Evolutionary conservation across 2,329 filamentous ascomycete genomes (phyloP).

Genomic region (Alternaria arbusti): DNA sequence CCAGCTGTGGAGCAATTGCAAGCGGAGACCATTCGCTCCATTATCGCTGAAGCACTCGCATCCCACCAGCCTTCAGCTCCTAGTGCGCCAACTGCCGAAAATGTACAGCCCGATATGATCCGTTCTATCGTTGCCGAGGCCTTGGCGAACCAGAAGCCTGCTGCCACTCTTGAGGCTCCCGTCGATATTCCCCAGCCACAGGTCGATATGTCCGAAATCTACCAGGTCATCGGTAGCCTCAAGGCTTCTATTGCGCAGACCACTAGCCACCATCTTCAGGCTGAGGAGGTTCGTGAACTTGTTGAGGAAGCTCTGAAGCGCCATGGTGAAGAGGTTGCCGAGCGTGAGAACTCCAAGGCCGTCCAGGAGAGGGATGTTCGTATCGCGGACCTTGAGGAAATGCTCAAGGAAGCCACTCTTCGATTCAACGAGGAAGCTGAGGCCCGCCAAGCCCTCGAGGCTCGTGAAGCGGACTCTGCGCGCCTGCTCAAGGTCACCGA

Average conservation of each 20-base stretch:
- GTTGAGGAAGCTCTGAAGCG: slow-evolving; percentile 47
- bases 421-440: slow-evolving; percentile 51
- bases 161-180: slow-evolving; percentile 36
- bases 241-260: slow-evolving; percentile 56
- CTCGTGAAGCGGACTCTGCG: slow-evolving; percentile 52
- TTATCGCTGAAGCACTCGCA: slow-evolving; percentile 36
- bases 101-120: slow-evolving; percentile 43
- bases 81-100: slow-evolving; percentile 26
- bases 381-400: slow-evolving; percentile 45
- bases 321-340: slow-evolving; percentile 38
- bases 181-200: slow-evolving; percentile 45
- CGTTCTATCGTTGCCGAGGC: slow-evolving; percentile 45
- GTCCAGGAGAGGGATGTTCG: slow-evolving; percentile 42
- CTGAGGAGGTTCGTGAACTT: slow-evolving; percentile 51
- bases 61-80: slow-evolving; percentile 29
- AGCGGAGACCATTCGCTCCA: slow-evolving; percentile 34
- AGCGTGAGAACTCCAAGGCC: slow-evolving; percentile 38
- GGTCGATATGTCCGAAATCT: slow-evolving; percentile 52
- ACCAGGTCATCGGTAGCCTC: slow-evolving; percentile 56
- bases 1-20: slow-evolving; percentile 24
- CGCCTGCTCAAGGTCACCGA: slow-evolving; percentile 57
- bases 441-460: slow-evolving; percentile 51
- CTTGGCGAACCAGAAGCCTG: slow-evolving; percentile 39
- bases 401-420: slow-evolving; percentile 42
- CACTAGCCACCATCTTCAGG: slow-evolving; percentile 52